A percentile compares a stretch with the other conserved stretches of the same genome.
Conservation (phyloP, 2,329 filamentous ascomycete genomes). For the Davidsoniella australis region DNA sequence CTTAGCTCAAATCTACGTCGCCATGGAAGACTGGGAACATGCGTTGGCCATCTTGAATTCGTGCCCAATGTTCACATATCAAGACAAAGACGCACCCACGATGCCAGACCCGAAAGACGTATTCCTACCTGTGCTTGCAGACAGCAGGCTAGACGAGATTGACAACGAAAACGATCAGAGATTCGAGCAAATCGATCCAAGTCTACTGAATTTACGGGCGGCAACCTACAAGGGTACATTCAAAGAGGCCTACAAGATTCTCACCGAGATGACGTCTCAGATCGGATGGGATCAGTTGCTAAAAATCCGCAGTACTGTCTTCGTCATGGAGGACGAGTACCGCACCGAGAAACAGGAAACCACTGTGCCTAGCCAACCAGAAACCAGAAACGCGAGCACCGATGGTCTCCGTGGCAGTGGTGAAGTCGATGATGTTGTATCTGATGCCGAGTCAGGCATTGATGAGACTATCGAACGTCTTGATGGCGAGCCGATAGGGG, state of each 20-base stretch:
- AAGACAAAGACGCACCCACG: constrained; percentile 88
- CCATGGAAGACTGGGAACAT: constrained; percentile 90
- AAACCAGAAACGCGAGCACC: constrained; percentile 57
- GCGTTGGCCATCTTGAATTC: constrained; percentile 91
- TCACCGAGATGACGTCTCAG: constrained; percentile 90
- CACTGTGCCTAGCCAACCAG: constrained; percentile 22
- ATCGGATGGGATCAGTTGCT: constrained; percentile 96
- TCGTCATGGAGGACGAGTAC: constrained; percentile 99
- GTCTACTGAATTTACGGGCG: constrained; percentile 68
- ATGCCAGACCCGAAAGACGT: constrained; percentile 89
- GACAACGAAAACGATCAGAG: constrained; percentile 75
- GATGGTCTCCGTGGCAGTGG: constrained; percentile 57
- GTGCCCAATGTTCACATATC: constrained; percentile 99
- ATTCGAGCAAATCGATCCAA: constrained; percentile 78
- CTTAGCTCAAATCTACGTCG: constrained; percentile 82
- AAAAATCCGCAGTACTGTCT: constrained; percentile 88
- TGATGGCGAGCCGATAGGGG: constrained; percentile 5
- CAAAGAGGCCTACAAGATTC: constrained; percentile 77
- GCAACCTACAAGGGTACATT: constrained; percentile 90
- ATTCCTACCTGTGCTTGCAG: constrained; percentile 68
- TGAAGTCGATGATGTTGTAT: constrained; percentile 48
- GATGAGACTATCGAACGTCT: constrained; percentile 11
- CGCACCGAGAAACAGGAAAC: constrained; percentile 64
- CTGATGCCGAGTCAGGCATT: constrained; percentile 38
- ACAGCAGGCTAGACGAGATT: constrained; percentile 88